phyloP scores from a whole-genome alignment of 495 filamentous ascomycete genomes.

The Penicillium canariense region DNA sequence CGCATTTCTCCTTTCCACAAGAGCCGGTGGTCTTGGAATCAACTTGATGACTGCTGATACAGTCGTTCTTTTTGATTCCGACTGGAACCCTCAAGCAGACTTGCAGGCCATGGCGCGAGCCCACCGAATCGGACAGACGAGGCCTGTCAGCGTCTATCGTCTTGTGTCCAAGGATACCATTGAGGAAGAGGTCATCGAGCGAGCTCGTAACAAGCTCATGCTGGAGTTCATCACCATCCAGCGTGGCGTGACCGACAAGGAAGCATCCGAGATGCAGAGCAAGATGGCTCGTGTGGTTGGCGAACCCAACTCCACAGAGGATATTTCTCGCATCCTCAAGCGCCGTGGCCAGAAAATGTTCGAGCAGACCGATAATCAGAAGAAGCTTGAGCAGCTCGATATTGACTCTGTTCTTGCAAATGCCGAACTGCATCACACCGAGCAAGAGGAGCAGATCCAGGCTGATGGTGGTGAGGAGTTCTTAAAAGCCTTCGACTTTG shows the following conservation, averaged over 20 bases:
- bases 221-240: slow-evolving; percentile 99
- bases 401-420: slow-evolving; percentile 95
- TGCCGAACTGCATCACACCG: slow-evolving; percentile 92
- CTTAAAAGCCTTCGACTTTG: slow-evolving; percentile 81
- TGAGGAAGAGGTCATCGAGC: slow-evolving; percentile 94
- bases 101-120: slow-evolving; percentile 97
- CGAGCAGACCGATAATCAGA: slow-evolving; percentile 91
- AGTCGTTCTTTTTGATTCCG: slow-evolving; percentile 95
- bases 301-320: slow-evolving; percentile 83
- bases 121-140: slow-evolving; percentile 95
- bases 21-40: slow-evolving; percentile 94
- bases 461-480: slow-evolving; percentile 93
- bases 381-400: slow-evolving; percentile 95
- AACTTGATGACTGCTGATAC: slow-evolving; percentile 99
- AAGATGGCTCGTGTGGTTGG: slow-evolving; percentile 58
- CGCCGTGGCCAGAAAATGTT: slow-evolving; percentile 96
- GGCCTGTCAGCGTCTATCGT: slow-evolving; percentile 90
- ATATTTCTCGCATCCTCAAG: slow-evolving; percentile 91
- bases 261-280: slow-evolving; percentile 67
- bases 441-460: slow-evolving; percentile 83
- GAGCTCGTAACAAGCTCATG: slow-evolving; percentile 95
- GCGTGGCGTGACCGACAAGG: slow-evolving; percentile 89
- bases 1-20: slow-evolving; percentile 91
- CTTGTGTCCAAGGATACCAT: slow-evolving; percentile 97
- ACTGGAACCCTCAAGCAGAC: slow-evolving; percentile 99